phyloP scores from a whole-genome alignment of 352 stramenopile species.

The Phytophthora idaei region DNA sequence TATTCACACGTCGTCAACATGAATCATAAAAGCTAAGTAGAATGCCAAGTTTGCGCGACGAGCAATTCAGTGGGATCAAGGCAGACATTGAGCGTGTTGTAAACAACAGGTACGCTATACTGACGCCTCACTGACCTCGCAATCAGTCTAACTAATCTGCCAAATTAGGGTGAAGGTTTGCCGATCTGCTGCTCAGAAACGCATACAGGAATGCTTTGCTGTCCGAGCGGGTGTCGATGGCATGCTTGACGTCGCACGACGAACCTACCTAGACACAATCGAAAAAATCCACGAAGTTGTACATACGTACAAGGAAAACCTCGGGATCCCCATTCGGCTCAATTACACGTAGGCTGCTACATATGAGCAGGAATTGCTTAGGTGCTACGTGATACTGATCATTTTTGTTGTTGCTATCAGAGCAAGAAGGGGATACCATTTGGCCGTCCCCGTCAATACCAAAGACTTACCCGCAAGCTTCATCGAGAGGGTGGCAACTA shows the following conservation, averaged over 20 bases:
- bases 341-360: constrained; percentile 72
- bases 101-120: constrained; percentile 59
- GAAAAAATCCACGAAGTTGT: constrained; percentile 83
- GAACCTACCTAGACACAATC: constrained; percentile 84
- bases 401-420: constrained; percentile 20
- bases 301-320: constrained; percentile 75
- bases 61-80: constrained; percentile 59
- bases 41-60: constrained; percentile 48
- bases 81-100: constrained; percentile 76
- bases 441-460: constrained; percentile 60
- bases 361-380: background rate
- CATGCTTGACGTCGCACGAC: constrained; percentile 84
- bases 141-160: constrained; percentile 2
- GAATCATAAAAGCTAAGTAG: constrained; percentile 13
- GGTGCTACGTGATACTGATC: background rate
- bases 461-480: constrained; percentile 62
- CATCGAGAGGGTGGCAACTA: constrained; percentile 69
- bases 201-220: constrained; percentile 88
- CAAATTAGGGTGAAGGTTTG: constrained; percentile 61
- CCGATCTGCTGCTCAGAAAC: constrained; percentile 73
- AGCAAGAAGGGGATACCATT: constrained; percentile 73
- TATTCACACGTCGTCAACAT: background rate
- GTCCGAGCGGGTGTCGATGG: constrained; percentile 81
- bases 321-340: constrained; percentile 67
- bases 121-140: background rate